Evolutionary conservation across 129 eudicot genomes (phyloP).

Genomic region (Kitagawia praeruptora): DNA sequence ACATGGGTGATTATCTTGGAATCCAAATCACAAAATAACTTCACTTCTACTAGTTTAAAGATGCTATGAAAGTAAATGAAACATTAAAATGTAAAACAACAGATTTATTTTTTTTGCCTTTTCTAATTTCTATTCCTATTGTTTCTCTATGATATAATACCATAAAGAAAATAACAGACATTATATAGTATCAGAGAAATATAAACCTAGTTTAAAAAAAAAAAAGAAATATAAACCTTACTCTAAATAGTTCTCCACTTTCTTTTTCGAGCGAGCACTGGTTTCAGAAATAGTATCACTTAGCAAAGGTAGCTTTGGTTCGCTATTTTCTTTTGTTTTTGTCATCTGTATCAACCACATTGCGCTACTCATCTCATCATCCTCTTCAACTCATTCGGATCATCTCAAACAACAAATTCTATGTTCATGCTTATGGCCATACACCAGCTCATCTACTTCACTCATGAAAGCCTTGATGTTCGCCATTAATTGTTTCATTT

Average conservation of each 20-base stretch:
- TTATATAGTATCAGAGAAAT: neutral
- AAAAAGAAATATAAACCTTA: neutral
- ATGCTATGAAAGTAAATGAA: neutral
- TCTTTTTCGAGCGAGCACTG: neutral
- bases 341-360: neutral
- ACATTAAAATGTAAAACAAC: neutral
- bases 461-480: neutral
- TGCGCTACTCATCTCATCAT: neutral
- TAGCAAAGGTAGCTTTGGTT: neutral
- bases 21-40: no score
- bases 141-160: neutral
- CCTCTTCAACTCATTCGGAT: neutral
- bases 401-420: neutral
- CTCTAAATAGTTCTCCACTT: neutral
- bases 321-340: neutral
- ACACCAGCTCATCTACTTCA: neutral
- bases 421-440: neutral
- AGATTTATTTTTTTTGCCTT: neutral
- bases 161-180: neutral
- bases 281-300: constrained; percentile 4
- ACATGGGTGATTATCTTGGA: no score
- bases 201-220: no score
- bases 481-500: neutral
- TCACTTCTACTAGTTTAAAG: neutral
- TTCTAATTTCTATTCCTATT: neutral